Evolutionary conservation across 768 basidiomycete species (phyloP).

Genomic region (Kondoa malvinella): DNA sequence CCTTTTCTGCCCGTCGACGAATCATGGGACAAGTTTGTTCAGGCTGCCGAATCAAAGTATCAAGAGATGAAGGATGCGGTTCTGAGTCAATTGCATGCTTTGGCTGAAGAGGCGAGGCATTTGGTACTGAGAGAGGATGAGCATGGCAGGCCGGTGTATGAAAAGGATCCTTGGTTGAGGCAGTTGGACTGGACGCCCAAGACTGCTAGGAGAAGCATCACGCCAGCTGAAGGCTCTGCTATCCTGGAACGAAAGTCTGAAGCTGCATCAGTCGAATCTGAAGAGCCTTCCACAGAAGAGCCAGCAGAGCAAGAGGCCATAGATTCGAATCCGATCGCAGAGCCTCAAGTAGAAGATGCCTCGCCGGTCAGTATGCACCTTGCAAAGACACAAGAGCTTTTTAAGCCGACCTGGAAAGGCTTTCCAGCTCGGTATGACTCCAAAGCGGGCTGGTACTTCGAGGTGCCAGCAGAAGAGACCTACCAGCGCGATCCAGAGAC

Average conservation of each 20-base stretch:
- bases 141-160: constrained; percentile 37
- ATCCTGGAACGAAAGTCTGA: not conserved
- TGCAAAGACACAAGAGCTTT: too few species aligned
- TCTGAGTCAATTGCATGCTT: constrained; percentile 44
- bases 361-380: too few species aligned
- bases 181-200: constrained; percentile 96
- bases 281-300: not conserved
- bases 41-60: constrained; percentile 60
- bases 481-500: not conserved
- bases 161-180: constrained; percentile 59
- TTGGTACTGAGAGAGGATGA: constrained; percentile 35
- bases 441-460: constrained; percentile 46
- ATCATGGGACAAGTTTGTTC: constrained; percentile 68
- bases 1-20: constrained; percentile 80
- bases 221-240: not conserved
- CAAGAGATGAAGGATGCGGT: constrained; percentile 50
- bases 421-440: constrained; percentile 43
- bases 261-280: not conserved
- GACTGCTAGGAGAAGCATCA: constrained; percentile 16
- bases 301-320: not conserved
- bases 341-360: too few species aligned
- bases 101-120: constrained; percentile 45
- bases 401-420: constrained; percentile 47
- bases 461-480: constrained; percentile 14
- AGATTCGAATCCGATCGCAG: too few species aligned